A percentile compares a stretch with the other conserved stretches of the same genome.
Conservation (phyloP, 208 protist genomes). For the Trypanosoma vivax region DNA sequence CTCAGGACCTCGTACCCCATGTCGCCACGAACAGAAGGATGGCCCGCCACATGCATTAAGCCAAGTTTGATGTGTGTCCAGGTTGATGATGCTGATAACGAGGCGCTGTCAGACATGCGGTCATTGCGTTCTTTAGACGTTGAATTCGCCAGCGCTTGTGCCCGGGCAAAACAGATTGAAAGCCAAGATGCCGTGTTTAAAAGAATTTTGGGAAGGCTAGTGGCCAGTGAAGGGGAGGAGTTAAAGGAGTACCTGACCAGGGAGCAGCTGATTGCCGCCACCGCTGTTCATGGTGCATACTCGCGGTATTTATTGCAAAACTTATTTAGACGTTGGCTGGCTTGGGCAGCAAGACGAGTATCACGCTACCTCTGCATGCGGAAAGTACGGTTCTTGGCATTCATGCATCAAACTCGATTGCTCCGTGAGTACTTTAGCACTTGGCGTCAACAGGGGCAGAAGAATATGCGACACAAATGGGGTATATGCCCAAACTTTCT, state of each 20-base stretch:
- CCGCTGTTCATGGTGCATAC: background rate
- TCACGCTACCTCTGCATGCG: constrained; percentile 3
- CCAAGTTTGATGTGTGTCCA: constrained; percentile 5
- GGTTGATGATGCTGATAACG: background rate
- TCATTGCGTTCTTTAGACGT: constrained; percentile 1
- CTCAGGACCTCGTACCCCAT: background rate
- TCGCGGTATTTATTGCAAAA: background rate
- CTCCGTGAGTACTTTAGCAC: constrained; percentile 6
- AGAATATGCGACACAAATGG: background rate
- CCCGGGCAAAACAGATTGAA: background rate
- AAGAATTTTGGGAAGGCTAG: constrained; percentile 5
- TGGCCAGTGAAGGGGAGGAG: constrained; percentile 1
- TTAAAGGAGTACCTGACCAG: constrained; percentile 2
- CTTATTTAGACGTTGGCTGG: background rate
- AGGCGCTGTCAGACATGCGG: background rate
- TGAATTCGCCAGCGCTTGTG: background rate
- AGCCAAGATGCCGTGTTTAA: constrained; percentile 4
- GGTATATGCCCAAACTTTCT: background rate
- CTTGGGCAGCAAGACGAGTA: background rate
- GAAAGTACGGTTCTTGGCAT: constrained; percentile 5
- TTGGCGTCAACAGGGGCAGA: background rate
- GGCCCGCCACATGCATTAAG: background rate
- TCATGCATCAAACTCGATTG: background rate
- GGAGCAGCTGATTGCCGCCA: background rate
- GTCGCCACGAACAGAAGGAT: background rate